A percentile compares a stretch with the other conserved stretches of the same genome.
Conservation (phyloP, 2,329 filamentous ascomycete species). For the Cladobotryum mycophilum region DNA sequence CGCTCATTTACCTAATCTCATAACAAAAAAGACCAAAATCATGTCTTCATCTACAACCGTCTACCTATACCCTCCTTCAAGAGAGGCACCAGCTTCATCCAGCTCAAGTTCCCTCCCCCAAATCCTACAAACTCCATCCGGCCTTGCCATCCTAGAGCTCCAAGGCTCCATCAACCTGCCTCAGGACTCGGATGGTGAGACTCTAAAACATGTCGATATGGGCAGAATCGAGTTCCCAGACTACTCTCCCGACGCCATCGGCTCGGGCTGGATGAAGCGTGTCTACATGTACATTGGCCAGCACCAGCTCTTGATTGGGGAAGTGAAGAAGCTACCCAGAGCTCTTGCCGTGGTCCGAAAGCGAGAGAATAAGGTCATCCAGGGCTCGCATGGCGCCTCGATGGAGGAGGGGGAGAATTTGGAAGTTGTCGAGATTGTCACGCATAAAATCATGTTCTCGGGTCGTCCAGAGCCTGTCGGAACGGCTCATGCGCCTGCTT, state of each 20-base stretch:
- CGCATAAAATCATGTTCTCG: slow-evolving; percentile 80
- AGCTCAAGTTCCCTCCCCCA: slow-evolving; percentile 59
- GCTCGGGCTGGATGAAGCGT: slow-evolving; percentile 79
- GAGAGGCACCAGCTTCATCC: slow-evolving; percentile 12
- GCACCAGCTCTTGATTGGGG: slow-evolving; percentile 82
- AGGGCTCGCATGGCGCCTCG: slow-evolving; percentile 34
- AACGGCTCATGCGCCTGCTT: slow-evolving; percentile 26
- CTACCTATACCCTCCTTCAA: slow-evolving; percentile 36
- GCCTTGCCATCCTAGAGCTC: slow-evolving; percentile 83
- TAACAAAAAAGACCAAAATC: neutral
- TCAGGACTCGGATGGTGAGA: slow-evolving; percentile 25
- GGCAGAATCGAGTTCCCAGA: slow-evolving; percentile 75
- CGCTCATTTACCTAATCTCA: neutral
- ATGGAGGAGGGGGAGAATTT: slow-evolving; percentile 44
- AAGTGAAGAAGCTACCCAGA: slow-evolving; percentile 78
- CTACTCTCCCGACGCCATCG: slow-evolving; percentile 43
- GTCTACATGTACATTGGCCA: slow-evolving; percentile 84
- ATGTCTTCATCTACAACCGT: slow-evolving; percentile 27
- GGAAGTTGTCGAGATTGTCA: slow-evolving; percentile 82
- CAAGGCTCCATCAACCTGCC: slow-evolving; percentile 86
- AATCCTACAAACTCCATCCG: slow-evolving; percentile 83
- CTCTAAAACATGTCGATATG: slow-evolving; percentile 37
- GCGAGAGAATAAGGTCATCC: slow-evolving; percentile 38
- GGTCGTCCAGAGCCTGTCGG: slow-evolving; percentile 80
- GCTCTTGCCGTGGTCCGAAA: slow-evolving; percentile 73